phyloP scores from a whole-genome alignment of 441 rosid species.

The Eutrema salsugineum region DNA sequence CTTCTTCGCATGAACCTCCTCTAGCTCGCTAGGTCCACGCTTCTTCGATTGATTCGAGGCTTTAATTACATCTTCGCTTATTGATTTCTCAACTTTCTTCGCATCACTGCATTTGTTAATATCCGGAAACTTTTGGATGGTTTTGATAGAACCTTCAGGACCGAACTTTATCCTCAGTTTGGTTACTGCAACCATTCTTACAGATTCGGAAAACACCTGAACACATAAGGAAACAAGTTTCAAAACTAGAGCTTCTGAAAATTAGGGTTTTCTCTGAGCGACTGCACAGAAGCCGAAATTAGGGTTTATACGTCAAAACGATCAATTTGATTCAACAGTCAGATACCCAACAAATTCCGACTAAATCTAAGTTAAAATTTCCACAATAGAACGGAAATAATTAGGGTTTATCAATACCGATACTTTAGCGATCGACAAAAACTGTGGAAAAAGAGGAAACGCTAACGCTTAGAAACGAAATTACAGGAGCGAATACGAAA shows the following conservation, averaged over 20 bases:
- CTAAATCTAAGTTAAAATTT: neutral
- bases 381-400: neutral
- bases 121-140: neutral
- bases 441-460: neutral
- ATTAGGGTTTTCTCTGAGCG: neutral
- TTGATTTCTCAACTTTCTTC: neutral
- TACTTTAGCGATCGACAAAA: neutral
- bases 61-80: slow-evolving; percentile 11
- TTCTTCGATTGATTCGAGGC: slow-evolving; percentile 33
- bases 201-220: neutral
- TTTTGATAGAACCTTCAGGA: slow-evolving; percentile 3
- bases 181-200: slow-evolving; percentile 4
- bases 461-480: neutral
- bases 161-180: slow-evolving; percentile 28
- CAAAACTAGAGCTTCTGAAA: neutral
- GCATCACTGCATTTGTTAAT: neutral
- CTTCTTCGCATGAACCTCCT: slow-evolving; percentile 43
- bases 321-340: neutral
- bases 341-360: neutral
- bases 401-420: neutral
- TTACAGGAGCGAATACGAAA: neutral
- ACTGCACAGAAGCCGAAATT: neutral
- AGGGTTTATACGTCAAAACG: slow-evolving; percentile 7
- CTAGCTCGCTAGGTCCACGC: slow-evolving; percentile 37
- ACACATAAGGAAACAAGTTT: neutral